Evolutionary conservation across 768 basidiomycete species (phyloP).

Genomic region (Dioszegia crocea): DNA sequence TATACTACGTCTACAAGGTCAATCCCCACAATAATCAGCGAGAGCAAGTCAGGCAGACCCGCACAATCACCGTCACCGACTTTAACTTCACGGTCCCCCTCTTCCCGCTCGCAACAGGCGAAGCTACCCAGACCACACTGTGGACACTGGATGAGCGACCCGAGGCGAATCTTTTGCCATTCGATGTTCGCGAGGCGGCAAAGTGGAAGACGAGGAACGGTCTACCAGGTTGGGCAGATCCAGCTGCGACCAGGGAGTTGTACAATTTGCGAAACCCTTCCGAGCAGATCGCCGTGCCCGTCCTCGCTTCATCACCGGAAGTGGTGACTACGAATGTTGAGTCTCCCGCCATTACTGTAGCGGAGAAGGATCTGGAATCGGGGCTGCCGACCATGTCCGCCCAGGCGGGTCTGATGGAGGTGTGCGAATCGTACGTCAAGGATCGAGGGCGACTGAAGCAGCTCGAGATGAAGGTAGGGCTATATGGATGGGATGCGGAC

Average conservation of each 20-base stretch:
- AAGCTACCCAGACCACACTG: background rate
- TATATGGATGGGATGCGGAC: constrained; percentile 5
- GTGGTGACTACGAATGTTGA: background rate
- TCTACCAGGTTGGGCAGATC: constrained; percentile 2
- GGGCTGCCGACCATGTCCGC: background rate
- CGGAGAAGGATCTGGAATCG: background rate
- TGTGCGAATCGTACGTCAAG: background rate
- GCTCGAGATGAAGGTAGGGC: constrained; percentile 5
- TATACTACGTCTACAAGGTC: background rate
- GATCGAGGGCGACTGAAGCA: constrained; percentile 1
- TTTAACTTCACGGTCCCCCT: background rate
- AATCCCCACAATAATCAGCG: background rate
- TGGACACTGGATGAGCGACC: background rate
- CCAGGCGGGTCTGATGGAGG: background rate
- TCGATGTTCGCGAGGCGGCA: background rate
- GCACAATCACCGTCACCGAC: background rate
- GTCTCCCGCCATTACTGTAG: background rate
- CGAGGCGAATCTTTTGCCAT: background rate
- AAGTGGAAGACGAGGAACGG: constrained; percentile 5
- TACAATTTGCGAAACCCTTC: background rate
- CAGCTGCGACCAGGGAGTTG: background rate
- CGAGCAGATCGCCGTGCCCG: background rate
- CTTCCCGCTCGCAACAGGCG: background rate
- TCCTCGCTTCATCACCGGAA: background rate
- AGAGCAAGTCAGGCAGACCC: constrained; percentile 1